Evolutionary conservation across 495 filamentous ascomycete genomes (phyloP), one percentile per base, ranked within the genome.

Genomic region (Penicillium verhagenii): DNA sequence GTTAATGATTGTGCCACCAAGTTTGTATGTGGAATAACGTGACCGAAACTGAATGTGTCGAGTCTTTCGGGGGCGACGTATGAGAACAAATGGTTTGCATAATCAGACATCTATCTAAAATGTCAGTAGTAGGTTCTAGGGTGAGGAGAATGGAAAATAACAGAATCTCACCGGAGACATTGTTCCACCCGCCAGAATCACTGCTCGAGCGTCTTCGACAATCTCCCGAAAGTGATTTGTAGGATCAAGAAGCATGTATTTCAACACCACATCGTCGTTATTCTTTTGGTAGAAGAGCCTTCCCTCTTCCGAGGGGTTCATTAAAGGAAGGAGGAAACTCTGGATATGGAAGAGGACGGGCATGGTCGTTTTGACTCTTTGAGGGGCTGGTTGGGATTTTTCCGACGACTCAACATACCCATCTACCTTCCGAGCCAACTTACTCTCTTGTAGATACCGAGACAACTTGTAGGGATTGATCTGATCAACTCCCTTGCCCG

Each of bases 381-480:
- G 63, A 50, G 60, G 57, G 26, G 53, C 59, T 35, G 57, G 61
- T 19, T 67, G 56, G 56, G 74, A 52, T 60, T 82, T 69, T 53
- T 88, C 79, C 14, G 73, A 66, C 56, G 88, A 82, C 35, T 79
- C 79, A 7, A 82, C 75, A 65, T 97, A 98, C 21, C 88, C 87
- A 69, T 98, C 94, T 21, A 97, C 86, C 69, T 98, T 98, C 33
- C 92, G 86, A 13, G 94, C 94, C 31, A 98, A 74, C 58, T 97
- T 97, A 53, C 91, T 96, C 62, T 96, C 88, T 59, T 91, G 87
- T 9, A 98, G 79, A 65, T 97, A 98, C 28, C 79, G 78, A 42
- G 89, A 84, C 11, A 98, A 77, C 61, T 96, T 92, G 68, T 90
- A 90, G 19, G 96, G 81, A 61, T 98, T 97, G 69, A 97, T 89